These are phyloP conservation scores for Polytolypa hystricis DNA, from an alignment of 2,329 filamentous ascomycete species.

Conservation along the genomic window DNA sequence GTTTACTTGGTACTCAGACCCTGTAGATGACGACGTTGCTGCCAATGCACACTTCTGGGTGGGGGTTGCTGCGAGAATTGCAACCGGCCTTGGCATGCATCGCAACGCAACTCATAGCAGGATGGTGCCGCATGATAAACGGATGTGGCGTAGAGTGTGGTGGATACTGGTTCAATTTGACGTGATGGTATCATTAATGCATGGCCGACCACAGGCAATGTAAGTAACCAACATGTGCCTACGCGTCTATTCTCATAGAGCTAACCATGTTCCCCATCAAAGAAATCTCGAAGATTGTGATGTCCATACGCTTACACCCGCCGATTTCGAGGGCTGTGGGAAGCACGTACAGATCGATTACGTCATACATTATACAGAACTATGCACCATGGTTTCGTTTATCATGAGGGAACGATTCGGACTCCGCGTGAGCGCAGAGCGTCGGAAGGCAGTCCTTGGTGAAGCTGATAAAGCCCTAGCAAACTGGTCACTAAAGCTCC, in stretches of 20 bases:
- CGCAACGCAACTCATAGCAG: conserved; percentile 31
- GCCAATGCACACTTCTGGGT: conserved; percentile 45
- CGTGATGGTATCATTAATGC: conserved; percentile 33
- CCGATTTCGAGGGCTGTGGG: conserved; percentile 39
- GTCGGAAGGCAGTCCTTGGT: conserved; percentile 30
- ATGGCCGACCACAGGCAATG: conserved; percentile 44
- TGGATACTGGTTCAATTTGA: conserved; percentile 36
- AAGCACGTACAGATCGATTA: conserved; percentile 33
- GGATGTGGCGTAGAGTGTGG: conserved; percentile 35
- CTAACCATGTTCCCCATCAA: conserved; percentile 6
- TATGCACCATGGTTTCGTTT: conserved; percentile 41
- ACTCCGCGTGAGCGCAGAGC: conserved; percentile 27
- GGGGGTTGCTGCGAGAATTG: conserved; percentile 42
- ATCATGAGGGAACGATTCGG: conserved; percentile 33
- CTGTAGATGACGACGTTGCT: conserved; percentile 42
- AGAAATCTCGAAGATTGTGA: conserved; percentile 43
- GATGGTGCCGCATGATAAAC: conserved; percentile 30
- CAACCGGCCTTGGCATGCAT: conserved; percentile 45
- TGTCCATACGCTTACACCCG: conserved; percentile 33
- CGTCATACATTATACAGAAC: conserved; percentile 38
- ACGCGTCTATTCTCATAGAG: background rate
- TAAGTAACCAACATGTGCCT: conserved; percentile 15
- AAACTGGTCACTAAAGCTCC: conserved; percentile 32
- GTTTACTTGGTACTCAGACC: conserved; percentile 45
- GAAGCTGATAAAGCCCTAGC: conserved; percentile 33